Percentiles rank a stretch among this genome's conserved stretches.
These are phyloP conservation scores for Peziza echinospora DNA, from an alignment of 495 filamentous ascomycete species.

Conservation along the genomic window DNA sequence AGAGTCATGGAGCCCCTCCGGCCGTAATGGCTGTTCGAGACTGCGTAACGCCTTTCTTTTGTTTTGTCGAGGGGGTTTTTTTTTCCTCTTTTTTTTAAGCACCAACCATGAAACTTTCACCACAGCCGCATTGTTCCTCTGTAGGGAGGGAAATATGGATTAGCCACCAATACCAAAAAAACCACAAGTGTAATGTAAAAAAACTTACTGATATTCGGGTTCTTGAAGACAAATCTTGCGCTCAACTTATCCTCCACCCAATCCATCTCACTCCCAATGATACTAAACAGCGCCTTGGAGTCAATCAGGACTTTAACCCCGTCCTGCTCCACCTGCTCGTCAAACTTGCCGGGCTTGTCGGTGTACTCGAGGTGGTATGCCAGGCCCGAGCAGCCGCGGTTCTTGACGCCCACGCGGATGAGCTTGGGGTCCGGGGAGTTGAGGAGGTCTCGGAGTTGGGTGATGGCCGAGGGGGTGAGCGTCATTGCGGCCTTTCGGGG, in stretches of 20 bases:
- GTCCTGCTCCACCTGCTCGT: slow-evolving; percentile 87
- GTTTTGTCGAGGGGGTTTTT: too few relatives aligned
- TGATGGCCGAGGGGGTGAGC: slow-evolving; percentile 53
- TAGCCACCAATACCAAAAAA: not conserved
- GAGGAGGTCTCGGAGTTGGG: slow-evolving; percentile 52
- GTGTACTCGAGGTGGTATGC: slow-evolving; percentile 95
- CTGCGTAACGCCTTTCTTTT: too few relatives aligned
- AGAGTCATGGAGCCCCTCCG: too few relatives aligned
- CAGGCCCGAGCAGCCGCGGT: slow-evolving; percentile 83
- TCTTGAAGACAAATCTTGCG: slow-evolving; percentile 75
- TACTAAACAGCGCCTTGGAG: slow-evolving; percentile 89
- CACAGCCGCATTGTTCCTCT: slow-evolving; percentile 96
- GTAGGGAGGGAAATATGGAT: slow-evolving; percentile 1
- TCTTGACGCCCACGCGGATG: slow-evolving; percentile 84
- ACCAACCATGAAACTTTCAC: slow-evolving; percentile 86
- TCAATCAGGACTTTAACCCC: slow-evolving; percentile 91
- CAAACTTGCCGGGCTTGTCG: slow-evolving; percentile 65
- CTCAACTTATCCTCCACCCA: slow-evolving; percentile 92
- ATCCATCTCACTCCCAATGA: slow-evolving; percentile 98
- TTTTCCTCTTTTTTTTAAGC: too few relatives aligned
- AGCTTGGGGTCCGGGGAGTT: slow-evolving; percentile 68
- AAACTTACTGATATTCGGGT: slow-evolving; percentile 91
- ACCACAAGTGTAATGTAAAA: slow-evolving; percentile 1
- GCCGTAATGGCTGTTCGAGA: too few relatives aligned
- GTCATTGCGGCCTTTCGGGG: slow-evolving; percentile 81